These are phyloP conservation scores for Pulicaria dysenterica DNA, from an alignment of 129 eudicot species.

Conservation along the genomic window DNA sequence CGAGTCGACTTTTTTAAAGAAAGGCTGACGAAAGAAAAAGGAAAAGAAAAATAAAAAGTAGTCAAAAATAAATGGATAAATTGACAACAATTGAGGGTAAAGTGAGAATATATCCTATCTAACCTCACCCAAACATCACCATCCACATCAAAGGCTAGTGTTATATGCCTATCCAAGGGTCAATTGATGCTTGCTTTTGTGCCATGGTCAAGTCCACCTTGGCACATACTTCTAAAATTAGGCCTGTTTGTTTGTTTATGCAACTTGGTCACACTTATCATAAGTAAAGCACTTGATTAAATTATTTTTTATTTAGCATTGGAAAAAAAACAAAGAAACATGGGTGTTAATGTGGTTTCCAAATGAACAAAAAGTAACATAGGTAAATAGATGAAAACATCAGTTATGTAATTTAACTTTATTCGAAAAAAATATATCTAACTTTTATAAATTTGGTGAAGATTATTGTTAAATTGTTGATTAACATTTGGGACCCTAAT, in stretches of 20 bases:
- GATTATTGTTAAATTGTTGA: no score
- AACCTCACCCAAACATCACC: slow-evolving; percentile 36
- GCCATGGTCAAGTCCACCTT: slow-evolving; percentile 34
- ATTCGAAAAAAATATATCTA: no score
- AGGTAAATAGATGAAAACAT: no score
- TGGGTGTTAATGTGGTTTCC: no score
- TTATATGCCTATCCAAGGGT: slow-evolving; percentile 34
- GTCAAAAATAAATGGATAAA: slow-evolving; percentile 35
- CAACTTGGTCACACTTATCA: slow-evolving; percentile 10
- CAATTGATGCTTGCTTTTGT: slow-evolving; percentile 38
- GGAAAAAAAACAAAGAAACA: no score
- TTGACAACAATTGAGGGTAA: slow-evolving; percentile 28
- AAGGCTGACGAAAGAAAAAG: slow-evolving; percentile 35
- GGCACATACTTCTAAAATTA: slow-evolving; percentile 32
- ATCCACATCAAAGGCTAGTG: slow-evolving; percentile 30
- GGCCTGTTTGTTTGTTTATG: slow-evolving; percentile 17
- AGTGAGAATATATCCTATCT: slow-evolving; percentile 35
- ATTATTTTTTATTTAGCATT: no score
- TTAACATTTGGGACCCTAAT: no score
- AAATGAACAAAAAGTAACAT: no score
- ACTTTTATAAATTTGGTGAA: no score
- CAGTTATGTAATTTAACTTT: no score
- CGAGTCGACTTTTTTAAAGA: no score
- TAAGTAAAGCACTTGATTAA: no score
- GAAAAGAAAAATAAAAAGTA: slow-evolving; percentile 15